Conservation (phyloP, 2,329 filamentous ascomycete genomes). For the Clonostachys rhizophaga region DNA sequence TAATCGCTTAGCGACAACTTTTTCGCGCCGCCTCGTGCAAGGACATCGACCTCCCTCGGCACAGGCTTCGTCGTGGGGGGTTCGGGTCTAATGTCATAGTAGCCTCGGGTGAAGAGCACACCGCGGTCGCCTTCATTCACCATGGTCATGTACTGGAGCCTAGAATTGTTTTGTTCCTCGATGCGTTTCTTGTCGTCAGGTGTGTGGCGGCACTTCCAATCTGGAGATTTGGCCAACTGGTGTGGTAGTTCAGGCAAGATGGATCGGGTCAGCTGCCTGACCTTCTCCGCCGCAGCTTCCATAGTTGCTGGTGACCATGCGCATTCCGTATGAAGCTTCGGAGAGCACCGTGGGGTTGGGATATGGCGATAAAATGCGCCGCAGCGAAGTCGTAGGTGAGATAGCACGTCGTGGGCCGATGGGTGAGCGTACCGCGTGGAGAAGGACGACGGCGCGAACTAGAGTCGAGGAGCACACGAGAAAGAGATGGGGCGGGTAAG, state of each 20-base stretch:
- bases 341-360: too few species aligned
- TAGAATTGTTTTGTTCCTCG: conserved; percentile 44
- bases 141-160: conserved; percentile 53
- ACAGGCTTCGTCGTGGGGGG: conserved; percentile 29
- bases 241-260: conserved; percentile 48
- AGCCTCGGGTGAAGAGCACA: conserved; percentile 49
- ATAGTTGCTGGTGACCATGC: conserved; percentile 35
- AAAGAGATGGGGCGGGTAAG: too few species aligned
- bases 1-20: conserved; percentile 57
- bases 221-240: conserved; percentile 43
- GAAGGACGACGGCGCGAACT: background rate
- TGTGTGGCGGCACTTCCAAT: conserved; percentile 39
- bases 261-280: conserved; percentile 46
- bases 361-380: too few species aligned
- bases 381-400: background rate
- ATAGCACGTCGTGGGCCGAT: background rate
- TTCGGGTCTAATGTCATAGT: conserved; percentile 53
- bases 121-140: conserved; percentile 54
- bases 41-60: conserved; percentile 28
- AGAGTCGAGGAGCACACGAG: background rate
- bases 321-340: conserved; percentile 3
- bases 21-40: conserved; percentile 38
- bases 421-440: conserved; percentile 2
- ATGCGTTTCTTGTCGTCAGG: conserved; percentile 33
- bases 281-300: conserved; percentile 55